Evolutionary conservation across 345 rosid species (phyloP).

Genomic region (Psidium friedrichsthalianum): DNA sequence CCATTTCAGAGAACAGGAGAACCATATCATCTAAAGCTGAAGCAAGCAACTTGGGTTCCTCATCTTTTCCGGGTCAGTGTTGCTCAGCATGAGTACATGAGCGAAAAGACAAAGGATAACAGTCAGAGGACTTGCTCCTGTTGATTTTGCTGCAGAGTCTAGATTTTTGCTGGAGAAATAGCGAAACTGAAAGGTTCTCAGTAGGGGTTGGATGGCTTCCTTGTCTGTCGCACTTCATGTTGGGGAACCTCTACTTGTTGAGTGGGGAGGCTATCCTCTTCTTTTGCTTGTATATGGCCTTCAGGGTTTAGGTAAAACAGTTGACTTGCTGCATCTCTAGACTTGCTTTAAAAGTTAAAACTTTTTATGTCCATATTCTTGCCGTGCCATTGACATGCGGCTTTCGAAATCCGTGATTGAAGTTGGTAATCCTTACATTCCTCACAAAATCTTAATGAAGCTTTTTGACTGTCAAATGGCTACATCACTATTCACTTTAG

Average conservation of each 20-base stretch:
- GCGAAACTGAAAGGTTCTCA: constrained; percentile 35
- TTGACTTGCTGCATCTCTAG: not conserved
- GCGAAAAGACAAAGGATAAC: constrained; percentile 88
- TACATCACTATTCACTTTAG: not conserved
- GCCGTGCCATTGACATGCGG: not conserved
- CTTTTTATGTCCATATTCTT: not conserved
- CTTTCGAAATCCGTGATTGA: not conserved
- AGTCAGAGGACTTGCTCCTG: constrained; percentile 47
- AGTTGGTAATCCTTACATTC: not conserved
- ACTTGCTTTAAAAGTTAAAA: not conserved
- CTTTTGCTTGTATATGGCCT: not conserved
- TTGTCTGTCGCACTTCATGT: not conserved
- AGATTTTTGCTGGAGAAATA: constrained; percentile 61
- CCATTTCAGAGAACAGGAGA: constrained; percentile 35
- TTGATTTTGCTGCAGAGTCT: constrained; percentile 74
- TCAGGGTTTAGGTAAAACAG: not conserved
- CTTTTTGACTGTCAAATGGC: not conserved
- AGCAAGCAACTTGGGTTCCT: constrained; percentile 76
- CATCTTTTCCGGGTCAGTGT: constrained; percentile 71
- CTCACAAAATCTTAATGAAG: not conserved
- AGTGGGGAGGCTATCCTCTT: not conserved
- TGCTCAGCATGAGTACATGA: constrained; percentile 64
- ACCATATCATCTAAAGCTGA: constrained; percentile 48
- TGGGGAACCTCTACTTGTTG: not conserved
- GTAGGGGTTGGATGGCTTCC: not conserved